phyloP scores from a whole-genome alignment of 176 grass and related monocot species.

The Aegilops bicornis region DNA sequence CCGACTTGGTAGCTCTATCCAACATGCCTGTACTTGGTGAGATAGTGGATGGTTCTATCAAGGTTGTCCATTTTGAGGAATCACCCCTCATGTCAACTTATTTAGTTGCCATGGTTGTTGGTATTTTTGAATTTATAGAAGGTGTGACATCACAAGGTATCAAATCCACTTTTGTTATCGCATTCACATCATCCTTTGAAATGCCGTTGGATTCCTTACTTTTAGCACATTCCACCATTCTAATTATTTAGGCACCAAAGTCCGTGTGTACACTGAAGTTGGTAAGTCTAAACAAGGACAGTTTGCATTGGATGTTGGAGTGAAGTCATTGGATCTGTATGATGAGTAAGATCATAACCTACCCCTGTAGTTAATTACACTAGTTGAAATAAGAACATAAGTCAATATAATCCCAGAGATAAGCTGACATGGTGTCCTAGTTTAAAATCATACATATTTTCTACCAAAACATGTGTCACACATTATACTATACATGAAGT shows the following conservation, averaged over 20 bases:
- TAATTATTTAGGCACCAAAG: neutral
- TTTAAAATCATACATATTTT: too few relatives aligned
- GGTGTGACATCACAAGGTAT: slow-evolving; percentile 32
- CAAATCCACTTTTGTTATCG: neutral
- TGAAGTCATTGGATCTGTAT: neutral
- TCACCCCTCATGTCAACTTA: slow-evolving; percentile 72
- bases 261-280: neutral
- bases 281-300: neutral
- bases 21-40: slow-evolving; percentile 51
- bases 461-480: too few relatives aligned
- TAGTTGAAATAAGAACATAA: neutral
- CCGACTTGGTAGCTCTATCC: slow-evolving; percentile 44
- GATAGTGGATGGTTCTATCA: slow-evolving; percentile 23
- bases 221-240: neutral
- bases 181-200: neutral
- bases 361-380: neutral
- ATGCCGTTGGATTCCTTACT: neutral
- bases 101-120: slow-evolving; percentile 54
- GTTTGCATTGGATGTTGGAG: neutral
- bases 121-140: slow-evolving; percentile 50
- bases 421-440: too few relatives aligned
- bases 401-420: too few relatives aligned
- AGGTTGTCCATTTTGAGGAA: slow-evolving; percentile 44
- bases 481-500: too few relatives aligned
- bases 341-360: neutral